Evolutionary conservation across 805 yeast species (phyloP), one percentile per base, ranked within the genome.

Genomic region (Ogataea methanolica): DNA sequence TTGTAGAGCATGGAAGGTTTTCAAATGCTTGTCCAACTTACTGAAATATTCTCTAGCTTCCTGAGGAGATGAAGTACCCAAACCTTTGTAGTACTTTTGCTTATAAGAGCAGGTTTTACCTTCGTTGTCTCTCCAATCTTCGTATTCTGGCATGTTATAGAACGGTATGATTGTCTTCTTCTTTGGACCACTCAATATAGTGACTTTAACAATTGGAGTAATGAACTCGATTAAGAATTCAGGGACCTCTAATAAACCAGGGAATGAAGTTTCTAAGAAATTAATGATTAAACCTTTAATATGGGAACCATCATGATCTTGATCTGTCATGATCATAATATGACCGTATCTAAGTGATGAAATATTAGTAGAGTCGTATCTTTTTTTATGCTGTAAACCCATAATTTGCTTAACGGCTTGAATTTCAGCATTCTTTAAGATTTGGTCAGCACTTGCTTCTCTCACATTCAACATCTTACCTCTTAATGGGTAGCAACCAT

Each of bases 301-400:
- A 72, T 94, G 99, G 16, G 96, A 86, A 51, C 99, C 99, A 76
- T 94, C 99, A 58, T 91, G 96, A 88, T 94, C 99, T 70, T 94
- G 99, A 85, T 94, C 99, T 6, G 99, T 90, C 98, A 94, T 94
- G 63, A 94, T 90, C 98, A 94, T 94, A 44, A 94, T 78, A 65
- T 90, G 96, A 35, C 99, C 99, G 62, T 94, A 94, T 65, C 99
- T 81, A 52, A 94, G 72, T 4, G 85, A 82, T 48, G 79, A 78
- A 15, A 86, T 73, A 54, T 83, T 85, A 19, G 82, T 83, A 0
- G 65, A 49, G 17, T 65, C 70, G 63, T 94, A 94, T 39, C 73
- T 74, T 68, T 89, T 92, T 59, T 86, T 89, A 68, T 94, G 99
- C 66, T 91, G 97, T 47, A 94, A 73, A 19, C 99, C 99, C 73